Evolutionary conservation across 176 grass and related monocot species (phyloP).

Genomic region (Stipa capillata): DNA sequence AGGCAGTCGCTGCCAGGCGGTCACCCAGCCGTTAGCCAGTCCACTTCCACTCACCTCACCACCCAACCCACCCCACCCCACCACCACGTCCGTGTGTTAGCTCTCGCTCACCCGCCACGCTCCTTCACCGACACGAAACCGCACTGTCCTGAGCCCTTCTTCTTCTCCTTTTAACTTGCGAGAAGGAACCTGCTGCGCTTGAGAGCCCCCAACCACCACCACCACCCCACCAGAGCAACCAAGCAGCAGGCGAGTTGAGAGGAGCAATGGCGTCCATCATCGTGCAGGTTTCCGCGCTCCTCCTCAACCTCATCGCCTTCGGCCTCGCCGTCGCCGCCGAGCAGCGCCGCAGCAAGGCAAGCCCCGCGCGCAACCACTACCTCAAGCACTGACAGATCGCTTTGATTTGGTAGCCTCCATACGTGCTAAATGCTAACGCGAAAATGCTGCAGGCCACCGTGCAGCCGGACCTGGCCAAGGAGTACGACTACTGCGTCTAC

Average conservation of each 20-base stretch:
- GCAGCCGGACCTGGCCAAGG: conserved; percentile 50
- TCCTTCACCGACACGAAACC: conserved; percentile 23
- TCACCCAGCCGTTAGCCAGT: not conserved
- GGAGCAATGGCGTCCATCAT: conserved; percentile 56
- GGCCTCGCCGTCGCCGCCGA: conserved; percentile 87
- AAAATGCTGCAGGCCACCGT: conserved; percentile 34
- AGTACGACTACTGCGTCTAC: conserved; percentile 76
- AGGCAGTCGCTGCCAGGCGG: not conserved
- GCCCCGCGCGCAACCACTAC: not conserved
- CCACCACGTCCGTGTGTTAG: not conserved
- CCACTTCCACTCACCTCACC: not conserved
- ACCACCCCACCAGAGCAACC: not conserved
- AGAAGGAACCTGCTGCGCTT: not conserved
- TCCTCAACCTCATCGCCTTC: conserved; percentile 78
- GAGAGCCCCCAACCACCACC: not conserved
- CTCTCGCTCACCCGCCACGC: not conserved
- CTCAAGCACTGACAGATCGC: no score
- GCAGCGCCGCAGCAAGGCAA: conserved; percentile 81
- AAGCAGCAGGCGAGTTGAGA: no score
- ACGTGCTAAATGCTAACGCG: not conserved
- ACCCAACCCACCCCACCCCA: not conserved
- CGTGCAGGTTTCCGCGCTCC: conserved; percentile 53
- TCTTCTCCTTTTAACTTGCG: not conserved
- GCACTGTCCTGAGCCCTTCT: not conserved
- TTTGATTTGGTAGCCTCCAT: not conserved